Conservation (phyloP, 1,139 yeast genomes). For the Waltiozyma sp. region DNA sequence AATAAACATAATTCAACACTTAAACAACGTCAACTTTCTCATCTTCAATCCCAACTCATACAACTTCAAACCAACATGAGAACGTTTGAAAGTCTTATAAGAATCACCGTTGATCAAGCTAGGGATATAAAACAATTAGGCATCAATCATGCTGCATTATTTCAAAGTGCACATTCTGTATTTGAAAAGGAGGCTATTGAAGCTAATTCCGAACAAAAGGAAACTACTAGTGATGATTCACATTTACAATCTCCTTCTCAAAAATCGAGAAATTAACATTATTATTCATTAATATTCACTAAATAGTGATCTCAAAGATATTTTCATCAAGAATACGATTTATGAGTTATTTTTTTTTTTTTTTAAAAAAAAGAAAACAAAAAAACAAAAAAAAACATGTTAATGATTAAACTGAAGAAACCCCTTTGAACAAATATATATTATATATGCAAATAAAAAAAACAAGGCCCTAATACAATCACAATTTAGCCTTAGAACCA, state of each 20-base stretch:
- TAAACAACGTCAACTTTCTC: conserved; percentile 46
- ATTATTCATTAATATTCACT: too few species aligned
- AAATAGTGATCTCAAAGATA: too few species aligned
- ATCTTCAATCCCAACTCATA: conserved; percentile 51
- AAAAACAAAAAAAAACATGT: too few species aligned
- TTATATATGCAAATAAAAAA: too few species aligned
- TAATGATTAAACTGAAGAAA: neutral
- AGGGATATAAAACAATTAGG: conserved; percentile 47
- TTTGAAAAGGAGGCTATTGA: conserved; percentile 36
- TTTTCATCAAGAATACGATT: too few species aligned
- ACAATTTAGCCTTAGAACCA: conserved; percentile 14
- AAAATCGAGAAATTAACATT: too few species aligned
- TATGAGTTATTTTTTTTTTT: too few species aligned
- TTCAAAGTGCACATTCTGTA: conserved; percentile 56
- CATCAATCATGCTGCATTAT: conserved; percentile 49
- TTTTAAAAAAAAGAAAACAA: too few species aligned
- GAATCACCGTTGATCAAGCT: conserved; percentile 46
- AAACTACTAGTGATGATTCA: too few species aligned
- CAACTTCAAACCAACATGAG: conserved; percentile 48
- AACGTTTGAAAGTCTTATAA: conserved; percentile 44
- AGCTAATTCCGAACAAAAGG: neutral
- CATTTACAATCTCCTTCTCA: too few species aligned
- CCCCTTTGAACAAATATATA: too few species aligned
- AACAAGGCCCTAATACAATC: too few species aligned
- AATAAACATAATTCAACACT: conserved; percentile 9